phyloP scores from a whole-genome alignment of 2,329 filamentous ascomycete species.

The Ceratocystis huliohia region DNA sequence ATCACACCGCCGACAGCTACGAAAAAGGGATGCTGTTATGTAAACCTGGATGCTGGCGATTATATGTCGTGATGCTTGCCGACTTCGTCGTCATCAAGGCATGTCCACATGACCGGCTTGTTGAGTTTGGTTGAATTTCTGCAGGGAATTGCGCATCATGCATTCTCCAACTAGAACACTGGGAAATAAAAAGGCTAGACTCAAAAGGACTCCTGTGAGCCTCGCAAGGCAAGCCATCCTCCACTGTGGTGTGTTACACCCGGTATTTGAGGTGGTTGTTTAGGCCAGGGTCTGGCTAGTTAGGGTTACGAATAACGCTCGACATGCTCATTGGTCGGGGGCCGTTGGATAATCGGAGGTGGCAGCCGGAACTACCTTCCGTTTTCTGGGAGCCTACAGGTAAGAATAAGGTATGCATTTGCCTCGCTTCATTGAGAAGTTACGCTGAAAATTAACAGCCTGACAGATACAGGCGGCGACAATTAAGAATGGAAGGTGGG shows the following conservation, averaged over 20 bases:
- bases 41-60: neutral
- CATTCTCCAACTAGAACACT: neutral
- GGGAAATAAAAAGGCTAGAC: neutral
- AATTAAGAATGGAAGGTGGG: neutral
- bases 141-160: neutral
- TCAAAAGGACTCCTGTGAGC: neutral
- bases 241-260: slow-evolving; percentile 1
- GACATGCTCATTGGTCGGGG: neutral
- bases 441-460: neutral
- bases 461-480: neutral
- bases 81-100: slow-evolving; percentile 9
- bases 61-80: slow-evolving; percentile 1
- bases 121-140: neutral
- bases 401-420: neutral
- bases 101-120: slow-evolving; percentile 1
- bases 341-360: neutral
- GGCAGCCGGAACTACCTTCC: neutral
- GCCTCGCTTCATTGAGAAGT: neutral
- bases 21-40: neutral
- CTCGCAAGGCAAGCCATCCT: neutral
- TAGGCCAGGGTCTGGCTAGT: neutral
- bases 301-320: neutral
- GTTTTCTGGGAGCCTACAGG: neutral
- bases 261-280: neutral
- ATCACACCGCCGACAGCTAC: neutral